Conservation (phyloP, 306 rosid species). For the Astragalus glycyphyllos region DNA sequence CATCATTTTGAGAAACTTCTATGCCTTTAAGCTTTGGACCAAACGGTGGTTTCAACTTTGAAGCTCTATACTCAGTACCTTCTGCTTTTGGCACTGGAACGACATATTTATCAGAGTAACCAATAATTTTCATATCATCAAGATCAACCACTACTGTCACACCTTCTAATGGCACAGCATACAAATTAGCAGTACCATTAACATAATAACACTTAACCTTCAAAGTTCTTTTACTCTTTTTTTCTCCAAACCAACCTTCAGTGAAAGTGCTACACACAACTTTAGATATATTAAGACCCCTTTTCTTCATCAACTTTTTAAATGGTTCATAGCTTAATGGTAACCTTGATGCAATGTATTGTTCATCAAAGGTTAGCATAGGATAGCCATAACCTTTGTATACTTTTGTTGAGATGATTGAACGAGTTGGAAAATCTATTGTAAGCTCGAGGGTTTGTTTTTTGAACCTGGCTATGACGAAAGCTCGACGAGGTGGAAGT, state of each 20-base stretch:
- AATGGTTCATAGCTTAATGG: constrained; percentile 41
- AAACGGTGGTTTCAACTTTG: constrained; percentile 45
- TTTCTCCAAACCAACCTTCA: constrained; percentile 48
- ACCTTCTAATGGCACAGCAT: constrained; percentile 44
- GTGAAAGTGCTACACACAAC: constrained; percentile 22
- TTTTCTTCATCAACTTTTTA: constrained; percentile 27
- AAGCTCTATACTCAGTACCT: constrained; percentile 45
- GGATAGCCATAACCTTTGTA: constrained; percentile 58
- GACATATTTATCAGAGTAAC: constrained; percentile 30
- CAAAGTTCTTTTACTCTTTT: constrained; percentile 12
- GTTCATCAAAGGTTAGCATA: constrained; percentile 42
- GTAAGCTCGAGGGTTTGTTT: constrained; percentile 53
- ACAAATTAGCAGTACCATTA: constrained; percentile 34
- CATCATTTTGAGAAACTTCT: constrained; percentile 26
- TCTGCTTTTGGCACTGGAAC: constrained; percentile 42
- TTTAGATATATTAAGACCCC: constrained; percentile 35
- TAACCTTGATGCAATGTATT: neutral
- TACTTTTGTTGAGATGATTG: constrained; percentile 43
- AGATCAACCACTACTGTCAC: constrained; percentile 39
- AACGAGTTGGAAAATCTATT: constrained; percentile 41
- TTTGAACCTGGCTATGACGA: constrained; percentile 47
- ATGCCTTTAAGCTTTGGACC: constrained; percentile 43
- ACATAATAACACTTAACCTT: constrained; percentile 42
- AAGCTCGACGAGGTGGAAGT: constrained; percentile 56
- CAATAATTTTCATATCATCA: constrained; percentile 39